Conservation (phyloP, 257 asterid species). For the Fraxinus quadrangulata region DNA sequence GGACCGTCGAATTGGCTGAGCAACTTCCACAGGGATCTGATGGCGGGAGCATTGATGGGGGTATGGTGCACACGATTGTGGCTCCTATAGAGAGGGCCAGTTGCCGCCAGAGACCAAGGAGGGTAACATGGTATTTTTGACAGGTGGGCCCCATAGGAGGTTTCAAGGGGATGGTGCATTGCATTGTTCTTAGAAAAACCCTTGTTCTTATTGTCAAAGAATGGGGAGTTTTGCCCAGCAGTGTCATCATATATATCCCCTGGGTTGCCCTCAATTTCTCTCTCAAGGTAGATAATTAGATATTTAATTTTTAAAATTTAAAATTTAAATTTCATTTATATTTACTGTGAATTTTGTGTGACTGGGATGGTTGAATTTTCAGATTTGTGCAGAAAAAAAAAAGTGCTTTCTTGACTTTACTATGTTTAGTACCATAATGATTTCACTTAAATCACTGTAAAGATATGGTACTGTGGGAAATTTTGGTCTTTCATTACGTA, state of each 20-base stretch:
- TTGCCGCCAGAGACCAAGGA: slow-evolving; percentile 76
- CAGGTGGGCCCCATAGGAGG: slow-evolving; percentile 69
- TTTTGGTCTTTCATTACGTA: neutral
- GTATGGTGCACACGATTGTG: slow-evolving; percentile 93
- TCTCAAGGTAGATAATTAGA: slow-evolving; percentile 61
- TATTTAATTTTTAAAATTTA: neutral
- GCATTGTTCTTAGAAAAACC: slow-evolving; percentile 32
- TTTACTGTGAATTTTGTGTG: neutral
- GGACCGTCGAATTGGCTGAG: slow-evolving; percentile 46
- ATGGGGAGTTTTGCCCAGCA: slow-evolving; percentile 71
- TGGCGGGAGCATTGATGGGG: slow-evolving; percentile 98
- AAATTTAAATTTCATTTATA: neutral
- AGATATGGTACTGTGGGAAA: slow-evolving; percentile 13
- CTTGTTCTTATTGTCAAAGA: slow-evolving; percentile 61
- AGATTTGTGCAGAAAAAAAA: neutral
- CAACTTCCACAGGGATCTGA: slow-evolving; percentile 77
- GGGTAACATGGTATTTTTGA: slow-evolving; percentile 73
- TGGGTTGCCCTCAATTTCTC: slow-evolving; percentile 96
- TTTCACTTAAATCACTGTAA: neutral
- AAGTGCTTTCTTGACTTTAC: neutral
- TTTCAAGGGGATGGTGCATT: slow-evolving; percentile 95
- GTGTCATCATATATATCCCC: slow-evolving; percentile 89
- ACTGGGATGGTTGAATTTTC: slow-evolving; percentile 5
- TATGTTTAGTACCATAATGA: no score
- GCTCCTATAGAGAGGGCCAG: slow-evolving; percentile 82